Evolutionary conservation across 495 filamentous ascomycete genomes (phyloP), one percentile per base, ranked within the genome.

Genomic region (Talaromyces adpressus): DNA sequence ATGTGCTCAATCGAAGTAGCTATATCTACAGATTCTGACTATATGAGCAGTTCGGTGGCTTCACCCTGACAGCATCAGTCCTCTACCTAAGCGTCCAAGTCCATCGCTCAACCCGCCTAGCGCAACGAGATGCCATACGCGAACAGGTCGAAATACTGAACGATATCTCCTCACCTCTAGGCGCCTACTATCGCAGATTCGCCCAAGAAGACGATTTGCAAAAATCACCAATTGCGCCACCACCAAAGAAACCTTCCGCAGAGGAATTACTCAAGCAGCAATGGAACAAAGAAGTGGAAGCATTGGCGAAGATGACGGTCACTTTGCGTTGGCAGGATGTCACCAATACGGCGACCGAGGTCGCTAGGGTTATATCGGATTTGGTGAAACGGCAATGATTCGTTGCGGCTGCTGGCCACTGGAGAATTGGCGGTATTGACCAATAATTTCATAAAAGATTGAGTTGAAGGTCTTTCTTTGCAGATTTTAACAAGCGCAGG

Each of bases 1-100:
- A 83, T 59, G 87, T 84, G 27, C 57, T 54, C 45, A 25, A 23
- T 20, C 39, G 53, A 47, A 30, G 59, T 57, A 20, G 5, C 4
- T 20, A 58, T 32, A 22, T 34, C 18, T 59, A 30, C 8, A 11
- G 36, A 41, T 18, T 47, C 29, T 59, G 34, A 66, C 67, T 63
- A 12, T 63, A 54, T 47, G 27, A 53, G 66, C 56, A 81, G 79
- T 82, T 92, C 70, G 88, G 91, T 69, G 93, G 94, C 67, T 84
- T 94, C 45, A 91, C 93, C 66, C 81, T 98, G 45, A 96, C 93
- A 54, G 85, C 91, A 53, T 86, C 88, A 25, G 68, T 90, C 62
- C 84, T 94, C 69, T 97, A 95, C 80, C 84, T 97, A 58, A 85
- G 88, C 60, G 73, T 96, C 27, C 78, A 85, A 71, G 77, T 89